Percentiles rank a stretch among this genome's conserved stretches.
Conservation (phyloP, 2,329 filamentous ascomycete species). For the Thermochaetoides dissita region DNA sequence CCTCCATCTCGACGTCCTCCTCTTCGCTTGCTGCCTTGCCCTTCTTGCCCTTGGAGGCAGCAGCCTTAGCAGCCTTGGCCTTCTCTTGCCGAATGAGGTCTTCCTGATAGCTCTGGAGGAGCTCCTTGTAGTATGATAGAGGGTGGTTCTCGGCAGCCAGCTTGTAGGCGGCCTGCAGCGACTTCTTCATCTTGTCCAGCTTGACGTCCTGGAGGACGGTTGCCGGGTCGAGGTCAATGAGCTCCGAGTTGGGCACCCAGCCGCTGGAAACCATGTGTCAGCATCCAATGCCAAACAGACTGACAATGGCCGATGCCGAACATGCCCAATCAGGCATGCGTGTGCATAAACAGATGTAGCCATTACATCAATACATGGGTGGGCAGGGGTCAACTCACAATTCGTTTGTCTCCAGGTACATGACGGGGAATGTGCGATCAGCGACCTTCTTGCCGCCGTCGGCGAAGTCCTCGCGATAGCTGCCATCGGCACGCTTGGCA, state of each 20-base stretch:
- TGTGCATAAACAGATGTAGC: no score
- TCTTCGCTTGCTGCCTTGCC: slow-evolving; percentile 38
- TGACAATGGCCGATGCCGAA: no score
- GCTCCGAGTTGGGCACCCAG: slow-evolving; percentile 77
- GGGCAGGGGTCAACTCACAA: slow-evolving; percentile 54
- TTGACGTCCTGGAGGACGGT: slow-evolving; percentile 50
- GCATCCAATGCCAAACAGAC: neutral
- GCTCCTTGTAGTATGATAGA: slow-evolving; percentile 68
- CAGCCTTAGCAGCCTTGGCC: slow-evolving; percentile 31
- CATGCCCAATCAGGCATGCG: no score
- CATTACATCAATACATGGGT: no score
- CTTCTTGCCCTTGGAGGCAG: slow-evolving; percentile 35
- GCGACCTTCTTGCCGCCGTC: slow-evolving; percentile 76
- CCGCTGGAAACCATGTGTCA: slow-evolving; percentile 41
- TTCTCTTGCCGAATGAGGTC: slow-evolving; percentile 45
- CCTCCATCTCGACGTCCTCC: slow-evolving; percentile 47
- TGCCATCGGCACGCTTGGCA: slow-evolving; percentile 67
- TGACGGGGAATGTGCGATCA: slow-evolving; percentile 81
- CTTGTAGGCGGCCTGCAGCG: slow-evolving; percentile 62
- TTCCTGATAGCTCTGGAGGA: slow-evolving; percentile 58
- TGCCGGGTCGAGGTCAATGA: slow-evolving; percentile 62
- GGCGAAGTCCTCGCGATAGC: slow-evolving; percentile 72
- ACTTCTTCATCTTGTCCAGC: slow-evolving; percentile 68
- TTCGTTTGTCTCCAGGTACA: slow-evolving; percentile 91
- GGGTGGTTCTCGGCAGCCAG: slow-evolving; percentile 67